These are phyloP conservation scores for Pleurotus pulmonarius DNA, from an alignment of 768 basidiomycete species.

Conservation along the genomic window DNA sequence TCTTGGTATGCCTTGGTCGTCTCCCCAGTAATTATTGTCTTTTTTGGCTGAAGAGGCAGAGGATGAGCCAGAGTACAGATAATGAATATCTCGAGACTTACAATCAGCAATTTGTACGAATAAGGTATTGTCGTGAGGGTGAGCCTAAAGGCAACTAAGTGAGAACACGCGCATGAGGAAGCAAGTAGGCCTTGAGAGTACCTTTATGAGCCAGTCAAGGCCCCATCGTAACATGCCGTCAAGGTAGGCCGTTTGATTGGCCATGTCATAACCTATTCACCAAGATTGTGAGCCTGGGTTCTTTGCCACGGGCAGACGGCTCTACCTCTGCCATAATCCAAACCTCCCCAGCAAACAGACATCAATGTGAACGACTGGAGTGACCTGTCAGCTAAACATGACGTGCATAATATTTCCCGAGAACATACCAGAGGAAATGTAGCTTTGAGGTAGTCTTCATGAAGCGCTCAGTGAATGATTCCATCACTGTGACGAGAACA, in stretches of 20 bases:
- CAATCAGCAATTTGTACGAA: slow-evolving; percentile 74
- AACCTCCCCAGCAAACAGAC: slow-evolving; percentile 89
- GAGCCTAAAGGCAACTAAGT: slow-evolving; percentile 57
- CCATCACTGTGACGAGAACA: neutral
- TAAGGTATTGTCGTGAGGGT: slow-evolving; percentile 67
- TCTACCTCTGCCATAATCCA: slow-evolving; percentile 75
- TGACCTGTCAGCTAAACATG: slow-evolving; percentile 6
- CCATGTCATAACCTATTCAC: slow-evolving; percentile 67
- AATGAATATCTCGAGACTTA: slow-evolving; percentile 23
- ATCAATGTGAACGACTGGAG: slow-evolving; percentile 73
- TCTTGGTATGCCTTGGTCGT: slow-evolving; percentile 71
- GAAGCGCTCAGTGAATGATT: neutral
- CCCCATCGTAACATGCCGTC: slow-evolving; percentile 91
- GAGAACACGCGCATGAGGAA: neutral
- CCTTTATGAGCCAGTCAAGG: slow-evolving; percentile 89
- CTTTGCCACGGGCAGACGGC: neutral
- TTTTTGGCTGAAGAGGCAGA: slow-evolving; percentile 36
- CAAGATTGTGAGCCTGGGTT: neutral
- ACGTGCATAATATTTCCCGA: neutral
- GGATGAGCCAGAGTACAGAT: slow-evolving; percentile 5
- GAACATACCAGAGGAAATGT: slow-evolving; percentile 74
- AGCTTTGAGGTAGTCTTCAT: slow-evolving; percentile 80
- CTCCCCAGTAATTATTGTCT: slow-evolving; percentile 88
- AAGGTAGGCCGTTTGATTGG: slow-evolving; percentile 89
- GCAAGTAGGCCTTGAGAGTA: slow-evolving; percentile 21